Evolutionary conservation across 2,329 filamentous ascomycete species (phyloP).

Genomic region (Colletotrichum coccodes): DNA sequence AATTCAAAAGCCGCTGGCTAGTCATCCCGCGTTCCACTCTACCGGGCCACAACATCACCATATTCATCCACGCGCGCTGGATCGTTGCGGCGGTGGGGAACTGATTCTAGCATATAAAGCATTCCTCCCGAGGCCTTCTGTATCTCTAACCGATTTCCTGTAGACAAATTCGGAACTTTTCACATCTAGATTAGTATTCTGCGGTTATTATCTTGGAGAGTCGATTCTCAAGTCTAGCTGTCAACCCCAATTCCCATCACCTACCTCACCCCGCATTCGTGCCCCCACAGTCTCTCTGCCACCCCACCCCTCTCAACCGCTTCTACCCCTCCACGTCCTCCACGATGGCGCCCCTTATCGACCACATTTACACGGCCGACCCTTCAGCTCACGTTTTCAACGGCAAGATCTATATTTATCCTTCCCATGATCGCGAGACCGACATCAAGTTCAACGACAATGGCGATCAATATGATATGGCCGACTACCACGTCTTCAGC

Average conservation of each 20-base stretch:
- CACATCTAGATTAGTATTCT: background rate
- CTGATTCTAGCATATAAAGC: background rate
- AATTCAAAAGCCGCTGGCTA: constrained; percentile 31
- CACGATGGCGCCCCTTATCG: constrained; percentile 70
- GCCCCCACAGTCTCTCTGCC: background rate
- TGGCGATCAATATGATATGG: constrained; percentile 88
- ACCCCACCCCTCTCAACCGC: background rate
- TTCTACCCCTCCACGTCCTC: background rate
- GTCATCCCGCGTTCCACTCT: constrained; percentile 33
- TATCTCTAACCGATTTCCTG: background rate
- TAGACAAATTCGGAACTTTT: background rate
- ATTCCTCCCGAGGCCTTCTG: background rate
- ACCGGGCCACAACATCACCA: constrained; percentile 23
- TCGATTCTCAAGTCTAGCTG: background rate
- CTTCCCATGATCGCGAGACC: constrained; percentile 82
- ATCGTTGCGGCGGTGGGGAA: constrained; percentile 4
- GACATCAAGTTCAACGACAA: constrained; percentile 83
- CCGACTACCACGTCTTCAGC: constrained; percentile 83
- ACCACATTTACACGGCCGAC: constrained; percentile 82
- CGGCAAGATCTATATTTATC: constrained; percentile 80
- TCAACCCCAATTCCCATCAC: constrained; percentile 2
- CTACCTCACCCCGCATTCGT: background rate
- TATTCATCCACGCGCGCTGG: constrained; percentile 16
- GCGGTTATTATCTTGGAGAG: background rate
- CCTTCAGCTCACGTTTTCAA: constrained; percentile 85